Evolutionary conservation across 371 early-diverging fungal genomes (phyloP).

Genomic region (Mucor velutinosus): DNA sequence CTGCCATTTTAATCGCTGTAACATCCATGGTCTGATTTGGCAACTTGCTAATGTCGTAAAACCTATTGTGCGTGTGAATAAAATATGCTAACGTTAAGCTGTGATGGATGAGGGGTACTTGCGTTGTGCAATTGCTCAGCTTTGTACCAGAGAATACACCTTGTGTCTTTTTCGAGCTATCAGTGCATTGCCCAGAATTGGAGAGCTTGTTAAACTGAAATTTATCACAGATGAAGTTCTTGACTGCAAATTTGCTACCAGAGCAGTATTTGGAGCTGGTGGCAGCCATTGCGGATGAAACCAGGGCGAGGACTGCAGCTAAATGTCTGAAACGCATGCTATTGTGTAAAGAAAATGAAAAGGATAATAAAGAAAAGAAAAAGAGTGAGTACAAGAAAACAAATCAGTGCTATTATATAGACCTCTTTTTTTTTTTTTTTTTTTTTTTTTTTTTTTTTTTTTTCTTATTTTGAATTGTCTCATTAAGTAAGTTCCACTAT

Average conservation of each 20-base stretch:
- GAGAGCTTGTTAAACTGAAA: conserved; percentile 18
- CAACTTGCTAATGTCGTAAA: conserved; percentile 39
- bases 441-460: not conserved
- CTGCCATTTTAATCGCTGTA: conserved; percentile 42
- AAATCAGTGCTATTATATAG: not conserved
- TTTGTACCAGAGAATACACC: conserved; percentile 23
- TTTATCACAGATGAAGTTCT: conserved; percentile 8
- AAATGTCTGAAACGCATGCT: not conserved
- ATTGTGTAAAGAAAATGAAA: not conserved
- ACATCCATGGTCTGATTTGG: conserved; percentile 37
- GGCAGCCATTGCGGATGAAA: not conserved
- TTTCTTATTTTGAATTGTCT: not conserved
- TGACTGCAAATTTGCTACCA: conserved; percentile 1
- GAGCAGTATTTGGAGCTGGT: conserved; percentile 5
- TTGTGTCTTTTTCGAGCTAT: conserved; percentile 19
- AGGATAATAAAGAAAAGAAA: not conserved
- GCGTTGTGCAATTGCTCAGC: conserved; percentile 46
- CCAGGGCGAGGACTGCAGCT: not conserved
- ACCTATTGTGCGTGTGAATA: conserved; percentile 18
- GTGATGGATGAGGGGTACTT: not conserved
- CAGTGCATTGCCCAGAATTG: conserved; percentile 19
- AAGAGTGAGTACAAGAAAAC: not conserved
- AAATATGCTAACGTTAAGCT: not conserved
- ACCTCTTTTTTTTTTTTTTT: not conserved
- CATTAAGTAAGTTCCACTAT: not conserved